Evolutionary conservation across 106 monocot species (phyloP).

Genomic region (Acorus gramineus): DNA sequence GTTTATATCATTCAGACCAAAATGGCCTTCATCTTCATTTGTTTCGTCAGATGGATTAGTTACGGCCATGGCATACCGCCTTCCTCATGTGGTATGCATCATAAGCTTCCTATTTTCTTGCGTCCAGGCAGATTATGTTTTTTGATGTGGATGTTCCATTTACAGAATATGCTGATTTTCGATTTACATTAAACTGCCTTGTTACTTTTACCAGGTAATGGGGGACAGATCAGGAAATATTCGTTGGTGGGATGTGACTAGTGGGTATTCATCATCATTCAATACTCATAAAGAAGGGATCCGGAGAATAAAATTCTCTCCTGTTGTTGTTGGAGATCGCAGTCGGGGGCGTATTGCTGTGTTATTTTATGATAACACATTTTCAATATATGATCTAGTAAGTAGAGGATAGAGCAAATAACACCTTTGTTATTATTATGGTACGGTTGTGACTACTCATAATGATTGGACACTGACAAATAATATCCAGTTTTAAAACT

Average conservation of each 20-base stretch:
- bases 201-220: slow-evolving; percentile 61
- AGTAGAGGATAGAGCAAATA: slow-evolving; percentile 22
- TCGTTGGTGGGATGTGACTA: slow-evolving; percentile 98
- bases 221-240: slow-evolving; percentile 93
- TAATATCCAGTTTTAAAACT: too few relatives aligned
- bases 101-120: background rate
- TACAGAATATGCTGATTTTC: background rate
- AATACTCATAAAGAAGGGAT: slow-evolving; percentile 97
- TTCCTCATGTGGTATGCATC: slow-evolving; percentile 88
- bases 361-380: slow-evolving; percentile 92
- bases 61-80: slow-evolving; percentile 97
- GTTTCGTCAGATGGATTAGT: slow-evolving; percentile 82
- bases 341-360: slow-evolving; percentile 95
- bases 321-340: slow-evolving; percentile 87
- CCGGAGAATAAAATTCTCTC: slow-evolving; percentile 96
- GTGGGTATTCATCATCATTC: slow-evolving; percentile 91
- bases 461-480: too few relatives aligned
- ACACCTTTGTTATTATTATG: background rate
- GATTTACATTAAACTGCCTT: background rate
- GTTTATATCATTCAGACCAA: slow-evolving; percentile 48
- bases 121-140: background rate
- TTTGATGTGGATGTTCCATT: slow-evolving; percentile 3
- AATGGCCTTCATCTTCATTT: slow-evolving; percentile 92
- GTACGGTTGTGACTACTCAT: background rate
- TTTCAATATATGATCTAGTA: slow-evolving; percentile 98